Evolutionary conservation across 1,284 basidiomycete species (phyloP), one percentile per base, ranked within the genome.

Genomic region (Puccinia coronata): DNA sequence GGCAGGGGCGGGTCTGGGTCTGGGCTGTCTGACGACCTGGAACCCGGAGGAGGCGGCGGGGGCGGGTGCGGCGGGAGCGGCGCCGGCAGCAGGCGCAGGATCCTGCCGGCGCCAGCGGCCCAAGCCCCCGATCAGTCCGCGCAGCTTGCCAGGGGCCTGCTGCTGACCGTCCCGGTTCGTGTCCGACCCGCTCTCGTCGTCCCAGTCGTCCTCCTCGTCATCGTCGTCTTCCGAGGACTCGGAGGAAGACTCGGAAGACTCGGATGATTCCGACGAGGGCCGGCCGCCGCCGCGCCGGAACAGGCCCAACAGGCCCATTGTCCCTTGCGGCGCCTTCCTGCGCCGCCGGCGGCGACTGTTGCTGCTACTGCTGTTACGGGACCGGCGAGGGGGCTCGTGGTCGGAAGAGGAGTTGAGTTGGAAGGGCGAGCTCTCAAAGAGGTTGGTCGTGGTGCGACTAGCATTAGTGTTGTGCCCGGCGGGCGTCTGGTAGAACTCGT

Each of bases 21-120:
- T 59, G 9, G 77, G 77, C 31, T 79, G 77, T 82, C 85, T n/a
- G 69, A 84, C 28, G 83, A 83, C 72, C 84, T 86, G 65, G 70
- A 86, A 77, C 82, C 83, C 71, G 85, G 84, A 84, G 82, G 84
- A 20, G 84, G 84, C 41, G 83, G 84, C 4, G 84, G 85, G 9
- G 78, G 85, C 41, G 79, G 28, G 23, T 0, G n/a, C 39, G 11
- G 9, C 12, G 5, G 12, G 34, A 31, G 28, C 34, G 4, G n/a
- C 39, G 11, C 1, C 12, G 5, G 12, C 53, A 31, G 55, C 20
- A 23, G 20, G 28, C 12, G 25, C 20, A 2, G 28, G 57, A 8
- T 47, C 43, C 16, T 9, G 25, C 2, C 65, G 39, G 9, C 65
- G 39, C 73, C 59, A 61, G 34, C 53, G 20, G 8, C 59, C 69